Evolutionary conservation across 1,284 basidiomycete genomes (phyloP).

Genomic region (Puccinia hordei): DNA sequence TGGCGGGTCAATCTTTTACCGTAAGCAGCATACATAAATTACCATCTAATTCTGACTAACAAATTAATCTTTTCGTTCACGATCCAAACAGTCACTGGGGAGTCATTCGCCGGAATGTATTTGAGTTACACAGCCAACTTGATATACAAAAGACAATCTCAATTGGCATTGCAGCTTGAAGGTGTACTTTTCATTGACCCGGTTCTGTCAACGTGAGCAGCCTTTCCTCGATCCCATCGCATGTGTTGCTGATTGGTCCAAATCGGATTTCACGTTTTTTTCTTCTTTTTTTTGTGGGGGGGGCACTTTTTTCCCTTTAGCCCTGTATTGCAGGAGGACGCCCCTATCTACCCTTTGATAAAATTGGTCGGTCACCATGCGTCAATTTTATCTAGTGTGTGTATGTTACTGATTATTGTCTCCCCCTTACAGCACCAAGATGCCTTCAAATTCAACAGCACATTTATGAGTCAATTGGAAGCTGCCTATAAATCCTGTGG

Average conservation of each 20-base stretch:
- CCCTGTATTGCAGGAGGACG: neutral
- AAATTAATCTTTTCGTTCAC: constrained; percentile 50
- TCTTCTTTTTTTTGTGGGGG: no score
- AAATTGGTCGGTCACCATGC: neutral
- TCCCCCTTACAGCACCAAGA: constrained; percentile 12
- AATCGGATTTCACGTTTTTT: neutral
- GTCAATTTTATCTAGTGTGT: neutral
- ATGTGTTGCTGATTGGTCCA: neutral
- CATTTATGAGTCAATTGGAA: constrained; percentile 68
- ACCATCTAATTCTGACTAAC: constrained; percentile 51
- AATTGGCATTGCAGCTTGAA: constrained; percentile 55
- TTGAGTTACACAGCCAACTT: constrained; percentile 60
- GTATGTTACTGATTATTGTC: neutral
- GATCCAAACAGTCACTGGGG: constrained; percentile 54
- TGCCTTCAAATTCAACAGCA: constrained; percentile 59
- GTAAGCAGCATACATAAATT: neutral
- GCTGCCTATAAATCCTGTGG: constrained; percentile 65
- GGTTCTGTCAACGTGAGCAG: constrained; percentile 49
- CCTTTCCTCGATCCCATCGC: neutral
- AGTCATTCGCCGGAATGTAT: constrained; percentile 61
- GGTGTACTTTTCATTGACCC: constrained; percentile 58
- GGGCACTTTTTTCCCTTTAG: neutral
- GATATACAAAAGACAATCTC: constrained; percentile 54
- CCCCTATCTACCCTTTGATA: constrained; percentile 4
- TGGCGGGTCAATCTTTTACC: neutral